Base-by-base conservation (phyloP, 768 basidiomycete species). In the Clitopilus passeckerianus region DNA sequence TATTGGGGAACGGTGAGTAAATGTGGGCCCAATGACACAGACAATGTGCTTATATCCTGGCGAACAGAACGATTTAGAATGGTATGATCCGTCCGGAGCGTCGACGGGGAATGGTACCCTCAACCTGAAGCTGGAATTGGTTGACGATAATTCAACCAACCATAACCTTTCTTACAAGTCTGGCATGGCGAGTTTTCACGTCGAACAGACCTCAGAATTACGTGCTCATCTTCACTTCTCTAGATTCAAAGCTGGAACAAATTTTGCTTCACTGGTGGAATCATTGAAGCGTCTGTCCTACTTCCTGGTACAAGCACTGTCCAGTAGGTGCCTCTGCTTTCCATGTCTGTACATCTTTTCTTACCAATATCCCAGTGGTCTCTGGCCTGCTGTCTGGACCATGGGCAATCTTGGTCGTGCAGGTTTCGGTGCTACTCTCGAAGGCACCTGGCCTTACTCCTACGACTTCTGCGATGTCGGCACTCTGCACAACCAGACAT, bases 231-330 rank as follows among this genome's bases (percentile, higher is more conserved):
- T 23, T 9, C 23, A 6, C 50, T 20, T 53, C 57, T 18, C 34
- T 30, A 77, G 75, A 65, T 77, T 46, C 75, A 72, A 69, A 67
- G 69, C 58, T 73, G 70, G 78, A 78, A 78, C 59, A 80, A 80
- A 72, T 85, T 95, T 63, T 93, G 90, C 70, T 92, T 93, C 68
- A 90, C 89, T 9, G 88, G 88, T 6, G 91, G 91, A 43, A 71
- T 90, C 54, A 79, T 91, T 56, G 89, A 78, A 70, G 73, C 68
- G n/a, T 63, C 69, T 52, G 70, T 75, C 1, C 68, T 63, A 27
- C 65, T 76, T 41, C 75, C 75, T 34, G 74, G 75, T 34, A 65
- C 66, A 9, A 71, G 67, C 20, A 66, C 61, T 9, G 64, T 72
- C 30, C 67, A 68, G 73, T 71, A 60, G 18, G 68, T 60, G 20